Base-by-base conservation (phyloP, 2,329 filamentous ascomycete species). In the Penicillium sp. region DNA sequence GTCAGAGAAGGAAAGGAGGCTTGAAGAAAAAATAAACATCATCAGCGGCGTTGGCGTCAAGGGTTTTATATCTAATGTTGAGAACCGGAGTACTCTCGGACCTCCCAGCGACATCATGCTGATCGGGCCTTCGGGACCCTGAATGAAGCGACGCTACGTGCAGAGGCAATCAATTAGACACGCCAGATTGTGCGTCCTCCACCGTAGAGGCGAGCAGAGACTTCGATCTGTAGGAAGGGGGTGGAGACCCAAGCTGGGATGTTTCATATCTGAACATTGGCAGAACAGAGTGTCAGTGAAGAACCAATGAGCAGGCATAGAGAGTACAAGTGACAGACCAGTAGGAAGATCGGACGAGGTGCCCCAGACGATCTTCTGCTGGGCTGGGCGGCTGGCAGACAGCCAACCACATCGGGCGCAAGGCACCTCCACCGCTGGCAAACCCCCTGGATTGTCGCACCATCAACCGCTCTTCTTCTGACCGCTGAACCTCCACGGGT, bases 1-100 rank as follows among this genome's bases (percentile, higher is more conserved):
- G 38, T 58, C 38, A 50, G 48, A 49, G 53, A 52, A 57, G 66
- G 62, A 53, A 57, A 64, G 52, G 27, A 36, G 58, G 60, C 63
- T 55, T 64, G 66, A 51, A 50, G 50, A 60, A 59, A 55, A 54
- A 38, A 18, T 18, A 58, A 57, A 56, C 36, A 57, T 48, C 34
- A 50, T 52, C 8, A 27, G 46, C 21, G 53, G 54, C 41, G 56
- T 52, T 55, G 56, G 56, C 55, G 56, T 56, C 31, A 53, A 53
- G 54, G 59, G 49, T 62, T 61, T 61, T 66, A 65, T 63, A 64
- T 53, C 45, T 45, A 53, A 6, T 48, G 9, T 38, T 59, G 49
- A 16, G 18, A 34, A 39, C 38, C 24, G 24, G 24, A 27, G 31
- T 45, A 50, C 54, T 47, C 48, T 53, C 48, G 41, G 45, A 42